phyloP scores from a whole-genome alignment of 805 yeast genomes.

The Wickerhamiella nectarea region DNA sequence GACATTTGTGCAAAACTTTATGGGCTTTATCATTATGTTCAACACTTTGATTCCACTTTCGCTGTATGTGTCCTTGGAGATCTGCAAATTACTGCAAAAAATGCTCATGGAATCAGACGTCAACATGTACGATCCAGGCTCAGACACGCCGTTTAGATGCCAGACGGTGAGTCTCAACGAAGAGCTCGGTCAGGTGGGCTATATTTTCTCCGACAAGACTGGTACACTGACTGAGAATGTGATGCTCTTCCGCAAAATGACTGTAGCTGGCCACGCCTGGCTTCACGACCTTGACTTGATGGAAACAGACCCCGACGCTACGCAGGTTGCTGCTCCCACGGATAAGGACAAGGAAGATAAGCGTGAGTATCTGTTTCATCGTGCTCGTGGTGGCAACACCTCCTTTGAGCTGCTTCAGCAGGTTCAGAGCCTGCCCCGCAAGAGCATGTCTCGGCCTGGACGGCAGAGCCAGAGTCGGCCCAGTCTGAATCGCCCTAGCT shows the following conservation, averaged over 20 bases:
- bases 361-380: slow-evolving; percentile 17
- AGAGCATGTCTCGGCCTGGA: slow-evolving; percentile 12
- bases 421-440: slow-evolving; percentile 18
- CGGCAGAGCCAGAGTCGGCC: background rate
- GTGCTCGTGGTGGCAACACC: slow-evolving; percentile 14
- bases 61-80: slow-evolving; percentile 90
- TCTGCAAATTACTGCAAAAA: slow-evolving; percentile 80
- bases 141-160: slow-evolving; percentile 87
- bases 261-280: slow-evolving; percentile 85
- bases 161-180: slow-evolving; percentile 91
- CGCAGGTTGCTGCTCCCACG: background rate
- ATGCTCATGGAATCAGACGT: slow-evolving; percentile 74
- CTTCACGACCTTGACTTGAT: slow-evolving; percentile 54
- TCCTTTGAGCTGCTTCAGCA: slow-evolving; percentile 16
- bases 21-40: slow-evolving; percentile 96
- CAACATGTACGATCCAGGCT: slow-evolving; percentile 78
- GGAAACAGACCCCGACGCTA: slow-evolving; percentile 18
- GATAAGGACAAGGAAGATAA: background rate
- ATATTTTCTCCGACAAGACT: slow-evolving; percentile 89
- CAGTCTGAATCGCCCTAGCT: background rate
- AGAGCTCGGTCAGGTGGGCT: slow-evolving; percentile 93
- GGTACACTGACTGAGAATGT: slow-evolving; percentile 92
- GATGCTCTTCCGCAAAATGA: slow-evolving; percentile 82
- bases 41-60: slow-evolving; percentile 92
- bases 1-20: slow-evolving; percentile 75